Evolutionary conservation across 495 filamentous ascomycete genomes (phyloP).

Genomic region (Penicillium cosmopolitanum): DNA sequence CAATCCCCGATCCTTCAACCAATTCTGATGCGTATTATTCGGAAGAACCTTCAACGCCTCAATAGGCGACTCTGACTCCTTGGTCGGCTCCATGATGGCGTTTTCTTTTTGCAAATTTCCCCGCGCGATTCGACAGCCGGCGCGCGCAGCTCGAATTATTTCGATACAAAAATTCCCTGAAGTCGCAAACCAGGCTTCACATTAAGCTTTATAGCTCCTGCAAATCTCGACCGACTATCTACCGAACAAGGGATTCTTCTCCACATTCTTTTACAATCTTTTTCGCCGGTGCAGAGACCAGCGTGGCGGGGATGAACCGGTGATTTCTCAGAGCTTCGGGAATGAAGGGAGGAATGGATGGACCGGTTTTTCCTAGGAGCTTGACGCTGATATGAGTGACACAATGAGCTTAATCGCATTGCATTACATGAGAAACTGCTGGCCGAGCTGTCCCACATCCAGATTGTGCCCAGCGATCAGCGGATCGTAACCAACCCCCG

Average conservation of each 20-base stretch:
- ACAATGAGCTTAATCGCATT: constrained; percentile 8
- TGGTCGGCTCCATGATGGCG: constrained; percentile 15
- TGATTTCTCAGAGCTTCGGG: constrained; percentile 14
- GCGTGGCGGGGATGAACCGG: constrained; percentile 15
- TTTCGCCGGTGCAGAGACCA: not conserved
- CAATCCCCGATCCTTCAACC: constrained; percentile 30
- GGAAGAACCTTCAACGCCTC: constrained; percentile 23
- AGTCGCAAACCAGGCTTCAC: not conserved
- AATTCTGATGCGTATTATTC: constrained; percentile 27
- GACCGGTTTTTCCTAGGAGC: not conserved
- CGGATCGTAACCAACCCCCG: not conserved
- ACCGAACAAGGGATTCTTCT: constrained; percentile 27
- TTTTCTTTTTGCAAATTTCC: not conserved
- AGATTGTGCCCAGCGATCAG: not conserved
- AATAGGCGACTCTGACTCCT: constrained; percentile 13
- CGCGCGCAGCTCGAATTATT: not conserved
- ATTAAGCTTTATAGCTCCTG: constrained; percentile 14
- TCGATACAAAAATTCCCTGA: not conserved
- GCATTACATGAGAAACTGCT: not conserved
- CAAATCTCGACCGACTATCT: constrained; percentile 10
- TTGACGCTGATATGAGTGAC: not conserved
- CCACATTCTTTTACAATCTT: constrained; percentile 24
- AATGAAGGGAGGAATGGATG: constrained; percentile 38
- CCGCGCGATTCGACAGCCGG: constrained; percentile 2
- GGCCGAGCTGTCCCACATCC: not conserved